Conservation (phyloP, 2,329 filamentous ascomycete genomes). For the Ceratocystis diversiconidia region DNA sequence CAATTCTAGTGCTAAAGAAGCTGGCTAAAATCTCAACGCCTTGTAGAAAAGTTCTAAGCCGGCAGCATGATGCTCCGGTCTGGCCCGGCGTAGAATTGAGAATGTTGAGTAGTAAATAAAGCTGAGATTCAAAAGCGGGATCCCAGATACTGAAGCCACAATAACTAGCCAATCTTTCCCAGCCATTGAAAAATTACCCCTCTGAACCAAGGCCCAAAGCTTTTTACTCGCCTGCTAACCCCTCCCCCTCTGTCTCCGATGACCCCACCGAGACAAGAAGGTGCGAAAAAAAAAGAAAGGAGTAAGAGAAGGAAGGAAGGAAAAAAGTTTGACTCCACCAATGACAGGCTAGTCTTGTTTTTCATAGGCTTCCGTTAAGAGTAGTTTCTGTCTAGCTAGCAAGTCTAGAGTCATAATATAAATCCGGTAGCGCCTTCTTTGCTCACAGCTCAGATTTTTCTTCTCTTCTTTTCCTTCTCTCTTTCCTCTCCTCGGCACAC, state of each 20-base stretch:
- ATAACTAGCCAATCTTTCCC: not conserved
- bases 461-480: conserved; percentile 1
- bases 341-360: not conserved
- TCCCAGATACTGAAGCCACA: not conserved
- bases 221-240: not conserved
- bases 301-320: not conserved
- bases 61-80: not conserved
- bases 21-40: too few species aligned
- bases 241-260: conserved; percentile 11
- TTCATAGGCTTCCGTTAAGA: conserved; percentile 2
- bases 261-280: conserved; percentile 14
- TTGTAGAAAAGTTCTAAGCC: too few species aligned
- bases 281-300: conserved; percentile 5
- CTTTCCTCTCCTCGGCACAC: not conserved
- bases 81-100: not conserved
- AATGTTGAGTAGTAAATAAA: not conserved
- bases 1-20: not conserved
- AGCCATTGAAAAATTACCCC: not conserved
- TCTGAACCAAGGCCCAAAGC: not conserved
- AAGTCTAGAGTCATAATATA: conserved; percentile 1
- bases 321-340: conserved; percentile 16
- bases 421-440: conserved; percentile 10
- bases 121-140: not conserved
- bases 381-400: not conserved
- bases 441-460: not conserved